These are phyloP conservation scores for Mycosphaerella arachidis DNA, from an alignment of 2,329 filamentous ascomycete genomes.

Conservation along the genomic window DNA sequence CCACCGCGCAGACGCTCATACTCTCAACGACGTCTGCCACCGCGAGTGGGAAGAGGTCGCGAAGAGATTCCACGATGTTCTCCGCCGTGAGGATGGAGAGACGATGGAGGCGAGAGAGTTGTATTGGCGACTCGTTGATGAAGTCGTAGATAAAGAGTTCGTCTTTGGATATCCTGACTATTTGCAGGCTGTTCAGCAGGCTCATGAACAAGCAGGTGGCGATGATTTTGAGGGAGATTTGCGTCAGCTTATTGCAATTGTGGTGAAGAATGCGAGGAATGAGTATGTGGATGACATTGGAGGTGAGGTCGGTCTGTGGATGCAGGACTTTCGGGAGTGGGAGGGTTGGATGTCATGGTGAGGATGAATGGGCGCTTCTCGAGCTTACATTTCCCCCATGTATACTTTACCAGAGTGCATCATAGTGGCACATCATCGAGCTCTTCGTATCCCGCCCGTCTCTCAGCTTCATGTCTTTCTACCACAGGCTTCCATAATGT, in stretches of 20 bases:
- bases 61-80: neutral
- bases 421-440: no score
- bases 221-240: neutral
- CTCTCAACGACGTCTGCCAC: neutral
- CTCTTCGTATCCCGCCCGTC: no score
- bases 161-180: neutral
- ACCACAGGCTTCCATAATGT: no score
- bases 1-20: neutral
- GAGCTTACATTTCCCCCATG: no score
- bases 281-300: neutral
- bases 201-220: neutral
- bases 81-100: neutral
- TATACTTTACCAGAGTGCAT: no score
- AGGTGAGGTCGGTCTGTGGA: neutral
- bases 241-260: neutral
- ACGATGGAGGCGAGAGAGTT: neutral
- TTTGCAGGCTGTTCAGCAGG: neutral
- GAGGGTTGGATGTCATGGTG: neutral
- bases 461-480: no score
- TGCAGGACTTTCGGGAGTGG: neutral
- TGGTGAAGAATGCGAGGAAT: neutral
- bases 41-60: neutral
- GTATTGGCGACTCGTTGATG: neutral
- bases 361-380: no score
- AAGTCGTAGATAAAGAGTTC: neutral